Evolutionary conservation across 169 alveolate genomes (phyloP), one percentile per base, ranked within the genome.

Genomic region (Cryptosporidium felis): DNA sequence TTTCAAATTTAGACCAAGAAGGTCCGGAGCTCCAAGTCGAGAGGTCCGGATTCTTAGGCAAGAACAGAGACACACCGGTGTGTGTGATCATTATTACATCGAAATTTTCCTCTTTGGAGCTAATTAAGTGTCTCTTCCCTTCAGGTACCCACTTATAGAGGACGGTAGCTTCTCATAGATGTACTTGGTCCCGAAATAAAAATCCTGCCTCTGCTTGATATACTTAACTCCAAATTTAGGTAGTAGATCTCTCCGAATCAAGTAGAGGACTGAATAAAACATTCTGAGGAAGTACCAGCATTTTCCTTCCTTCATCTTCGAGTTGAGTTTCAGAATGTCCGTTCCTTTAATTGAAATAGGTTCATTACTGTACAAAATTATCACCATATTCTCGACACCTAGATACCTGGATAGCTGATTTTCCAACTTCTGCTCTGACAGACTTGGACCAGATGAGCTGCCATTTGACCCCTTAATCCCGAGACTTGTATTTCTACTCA

Each of bases 171-270:
- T 65, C 32, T 65, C 21, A 9, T 45, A 65, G 28, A 65, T 49
- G 45, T 45, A 65, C 10, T 65, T 65, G 9, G 81, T 65, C 6
- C 63, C 9, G 34, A 65, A 65, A 47, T 65, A 65, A 46, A 46
- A 65, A 1, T 65, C 81, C 28, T 65, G 63, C 21, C 36, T 65
- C n/a, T 65, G 42, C 0, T n/a, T 1, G 8, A 65, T 6, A 34
- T 65, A 65, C 18, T 47, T 65, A 28, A 65, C 32, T 44, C 81
- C 81, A 21, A 65, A 14, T 18, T 14, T 28, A 10, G 62, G 62
- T 16, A 65, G 49, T 9, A 65, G 10, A 21, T 65, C 18, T 26
- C 23, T 65, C 16, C 62, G 53, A 41, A 65, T 65, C 32, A 45
- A 32, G 49, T 65, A 65, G 6, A 47, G 49, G 16, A 65, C 30